Base-by-base conservation (phyloP, 176 grass and related monocot genomes). In the Puya raimondii region DNA sequence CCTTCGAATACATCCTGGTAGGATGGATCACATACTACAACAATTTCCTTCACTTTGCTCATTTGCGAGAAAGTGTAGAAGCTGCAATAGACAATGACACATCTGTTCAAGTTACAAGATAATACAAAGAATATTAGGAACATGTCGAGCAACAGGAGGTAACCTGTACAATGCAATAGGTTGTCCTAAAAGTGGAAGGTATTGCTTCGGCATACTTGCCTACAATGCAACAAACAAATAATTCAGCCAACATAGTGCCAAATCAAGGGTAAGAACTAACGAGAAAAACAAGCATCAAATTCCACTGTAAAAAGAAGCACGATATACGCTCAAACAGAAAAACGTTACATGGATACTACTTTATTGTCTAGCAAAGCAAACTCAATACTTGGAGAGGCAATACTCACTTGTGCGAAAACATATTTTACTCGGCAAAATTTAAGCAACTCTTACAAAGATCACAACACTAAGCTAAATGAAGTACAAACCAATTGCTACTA, bases 181-280 rank as follows among this genome's bases (percentile, higher is more conserved):
- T 64, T 83, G 52, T 71, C 94, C 94, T 26, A 88, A 63, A 20
- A 99, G 75, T 27, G 94, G 84, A 23, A 99, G 74, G 72, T 99
- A 99, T 72, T 99, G 94, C 72, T 99, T 99, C 23, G 94, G 94
- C 94, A 99, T 93, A 27, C 52, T 93, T 79, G 87, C 89, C 94
- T 99, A 79, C 67, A 51, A 63, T 58, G 85, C 18, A 86, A 72
- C 48, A 12, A 59, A 10, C 11, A 67, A 0, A 3, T 16, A 64
- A 49, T 64, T 87, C 64, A 76, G 65, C 25, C 3, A 77, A 10
- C 68, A 51, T 42, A 49, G n/a, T 17, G 10, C 13, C 20, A 59
- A 59, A 59, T 17, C n/a, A 16, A 17, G 13, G 20, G 10, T 59
- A 21, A 59, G 54, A 59, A 59, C 16, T 17, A 59, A 59, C 9